Evolutionary conservation across 345 rosid genomes (phyloP), one percentile per base, ranked within the genome.

Genomic region (Heritiera fomes): DNA sequence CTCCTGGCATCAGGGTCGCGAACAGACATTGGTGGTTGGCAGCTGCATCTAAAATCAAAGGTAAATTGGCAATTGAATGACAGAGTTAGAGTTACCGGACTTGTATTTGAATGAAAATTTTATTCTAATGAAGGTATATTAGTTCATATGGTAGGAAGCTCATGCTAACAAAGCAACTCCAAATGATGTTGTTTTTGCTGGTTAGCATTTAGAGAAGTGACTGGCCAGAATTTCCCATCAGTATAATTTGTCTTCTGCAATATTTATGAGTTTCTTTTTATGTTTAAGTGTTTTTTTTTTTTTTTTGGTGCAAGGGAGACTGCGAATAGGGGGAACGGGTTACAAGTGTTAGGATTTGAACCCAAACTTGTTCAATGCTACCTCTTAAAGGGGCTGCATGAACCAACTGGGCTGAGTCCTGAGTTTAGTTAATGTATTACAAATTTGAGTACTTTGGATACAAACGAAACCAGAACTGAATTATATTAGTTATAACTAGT

Each of bases 11-110:
- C 91, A 4, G 98, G 99, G 75, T 89, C 89, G 72, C 87, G 87
- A 75, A 12, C 56, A 30, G 97, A 90, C 53, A 74, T 92, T 67
- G 97, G 95, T 34, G 88, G 75, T 80, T 94, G 98, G 98, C 98
- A 91, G 91, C 86, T 94, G 50, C 97, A 96, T 83, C 80, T 96
- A 63, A 84, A 85, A 80, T 84, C 94, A 66, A 75, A 73, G 92
- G 99, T 96, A 86, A 84, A 53, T 52, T 47, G 12, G 75, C 13
- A 43, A 74, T 78, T 59, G 41, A 77, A 0, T 50, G 59, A 1
- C 32, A 62, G 47, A 20, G 53, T 73, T 53, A 56, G 75, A 73
- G 13, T 34, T 62, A 38, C 17, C 11, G 32, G 38, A 32, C 56
- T 45, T 75, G 6, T 50, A 10, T 73, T 74, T 49, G 46, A 60